Evolutionary conservation across 2,329 filamentous ascomycete genomes (phyloP).

Genomic region (Arthroderma sp.): DNA sequence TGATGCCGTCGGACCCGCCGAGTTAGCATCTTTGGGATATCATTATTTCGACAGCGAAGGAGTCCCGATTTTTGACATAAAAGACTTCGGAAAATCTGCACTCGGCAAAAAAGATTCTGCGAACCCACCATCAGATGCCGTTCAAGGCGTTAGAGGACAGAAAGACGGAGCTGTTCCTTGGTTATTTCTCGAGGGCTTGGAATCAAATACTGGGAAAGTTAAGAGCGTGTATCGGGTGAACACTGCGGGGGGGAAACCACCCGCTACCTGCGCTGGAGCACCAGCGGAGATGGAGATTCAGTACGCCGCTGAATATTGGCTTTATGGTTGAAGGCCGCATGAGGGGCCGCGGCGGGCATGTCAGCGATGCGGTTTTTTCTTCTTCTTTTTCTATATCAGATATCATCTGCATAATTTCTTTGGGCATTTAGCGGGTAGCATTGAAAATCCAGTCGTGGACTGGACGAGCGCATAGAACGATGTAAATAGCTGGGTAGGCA

Average conservation of each 20-base stretch:
- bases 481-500: no score
- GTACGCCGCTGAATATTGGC: slow-evolving; percentile 74
- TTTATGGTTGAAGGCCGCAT: slow-evolving; percentile 22
- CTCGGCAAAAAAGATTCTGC: slow-evolving; percentile 50
- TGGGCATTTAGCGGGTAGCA: no score
- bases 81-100: slow-evolving; percentile 45
- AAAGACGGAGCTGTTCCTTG: slow-evolving; percentile 63
- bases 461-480: no score
- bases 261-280: slow-evolving; percentile 57
- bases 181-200: slow-evolving; percentile 52
- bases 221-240: slow-evolving; percentile 70
- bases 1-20: slow-evolving; percentile 37
- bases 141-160: slow-evolving; percentile 41
- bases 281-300: slow-evolving; percentile 54
- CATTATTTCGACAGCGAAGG: slow-evolving; percentile 65
- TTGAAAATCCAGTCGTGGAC: no score
- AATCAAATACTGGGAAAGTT: slow-evolving; percentile 47
- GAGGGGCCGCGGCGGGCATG: not conserved
- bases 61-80: slow-evolving; percentile 68
- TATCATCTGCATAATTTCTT: not conserved
- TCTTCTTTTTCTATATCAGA: not conserved
- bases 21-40: slow-evolving; percentile 55
- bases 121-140: slow-evolving; percentile 49
- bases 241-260: slow-evolving; percentile 69
- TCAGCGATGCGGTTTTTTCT: not conserved